Evolutionary conservation across 331 rosid species (phyloP).

Genomic region (Stylosanthes scabra): DNA sequence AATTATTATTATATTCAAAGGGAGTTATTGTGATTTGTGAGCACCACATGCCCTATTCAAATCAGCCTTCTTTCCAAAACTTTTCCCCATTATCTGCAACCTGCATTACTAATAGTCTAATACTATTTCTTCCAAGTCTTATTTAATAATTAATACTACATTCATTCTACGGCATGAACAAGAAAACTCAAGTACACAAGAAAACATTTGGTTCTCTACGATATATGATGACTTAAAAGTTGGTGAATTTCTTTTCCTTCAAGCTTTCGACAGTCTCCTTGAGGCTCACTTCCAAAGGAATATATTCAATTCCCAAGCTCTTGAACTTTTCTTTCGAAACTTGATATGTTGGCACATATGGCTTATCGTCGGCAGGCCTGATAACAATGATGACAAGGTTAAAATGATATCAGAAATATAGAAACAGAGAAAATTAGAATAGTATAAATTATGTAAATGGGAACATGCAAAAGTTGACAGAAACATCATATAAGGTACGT

Average conservation of each 20-base stretch:
- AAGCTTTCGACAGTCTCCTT: constrained; percentile 50
- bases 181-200: background rate
- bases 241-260: constrained; percentile 41
- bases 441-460: background rate
- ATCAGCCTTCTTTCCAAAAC: background rate
- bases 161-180: background rate
- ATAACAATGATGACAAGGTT: background rate
- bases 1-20: too few species aligned
- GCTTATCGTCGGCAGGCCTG: constrained; percentile 28
- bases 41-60: too few species aligned
- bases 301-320: constrained; percentile 43
- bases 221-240: background rate
- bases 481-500: background rate
- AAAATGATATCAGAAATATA: background rate
- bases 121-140: background rate
- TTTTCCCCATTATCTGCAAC: background rate
- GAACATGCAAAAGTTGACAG: too few species aligned
- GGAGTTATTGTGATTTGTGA: too few species aligned
- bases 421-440: background rate
- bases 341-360: constrained; percentile 26
- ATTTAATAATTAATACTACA: background rate
- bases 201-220: background rate
- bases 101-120: too few species aligned
- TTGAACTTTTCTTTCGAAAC: constrained; percentile 41
- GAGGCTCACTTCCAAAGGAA: constrained; percentile 41